Evolutionary conservation across 108 stramenopile species (phyloP).

Genomic region (Cylindrotheca closterium): DNA sequence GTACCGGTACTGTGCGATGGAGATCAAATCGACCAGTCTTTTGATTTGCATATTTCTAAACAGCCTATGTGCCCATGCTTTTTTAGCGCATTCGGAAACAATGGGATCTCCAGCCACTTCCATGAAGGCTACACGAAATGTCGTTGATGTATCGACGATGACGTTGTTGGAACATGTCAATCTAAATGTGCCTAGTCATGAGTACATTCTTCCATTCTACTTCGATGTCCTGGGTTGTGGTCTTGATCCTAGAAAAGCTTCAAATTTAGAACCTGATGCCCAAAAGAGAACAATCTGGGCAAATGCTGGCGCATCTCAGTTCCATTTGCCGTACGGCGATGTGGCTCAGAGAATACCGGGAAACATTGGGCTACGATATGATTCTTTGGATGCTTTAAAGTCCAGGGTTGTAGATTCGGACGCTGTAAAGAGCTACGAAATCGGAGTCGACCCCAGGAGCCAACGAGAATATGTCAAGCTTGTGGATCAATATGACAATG

Average conservation of each 20-base stretch:
- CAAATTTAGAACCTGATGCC: constrained; percentile 19
- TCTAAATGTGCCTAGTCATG: constrained; percentile 34
- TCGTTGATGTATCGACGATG: constrained; percentile 28
- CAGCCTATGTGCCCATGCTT: no score
- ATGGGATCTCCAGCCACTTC: no score
- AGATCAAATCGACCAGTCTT: no score
- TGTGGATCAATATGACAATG: constrained; percentile 29
- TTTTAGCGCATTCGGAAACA: no score
- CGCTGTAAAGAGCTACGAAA: constrained; percentile 3
- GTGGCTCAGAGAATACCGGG: constrained; percentile 24
- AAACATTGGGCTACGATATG: constrained; percentile 39
- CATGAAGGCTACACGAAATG: background rate
- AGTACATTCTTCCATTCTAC: constrained; percentile 44
- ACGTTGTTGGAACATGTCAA: constrained; percentile 47
- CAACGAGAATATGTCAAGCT: constrained; percentile 22
- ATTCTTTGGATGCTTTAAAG: constrained; percentile 27
- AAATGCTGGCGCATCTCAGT: constrained; percentile 53
- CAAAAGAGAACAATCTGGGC: constrained; percentile 40
- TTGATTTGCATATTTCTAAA: no score
- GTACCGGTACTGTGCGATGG: no score
- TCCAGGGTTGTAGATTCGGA: constrained; percentile 7
- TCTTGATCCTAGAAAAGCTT: constrained; percentile 47
- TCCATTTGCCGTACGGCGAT: constrained; percentile 51
- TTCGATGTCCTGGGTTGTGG: constrained; percentile 43
- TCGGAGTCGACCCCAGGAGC: background rate